phyloP scores from a whole-genome alignment of 2,329 filamentous ascomycete species.

The Cordyceps tenuipes region DNA sequence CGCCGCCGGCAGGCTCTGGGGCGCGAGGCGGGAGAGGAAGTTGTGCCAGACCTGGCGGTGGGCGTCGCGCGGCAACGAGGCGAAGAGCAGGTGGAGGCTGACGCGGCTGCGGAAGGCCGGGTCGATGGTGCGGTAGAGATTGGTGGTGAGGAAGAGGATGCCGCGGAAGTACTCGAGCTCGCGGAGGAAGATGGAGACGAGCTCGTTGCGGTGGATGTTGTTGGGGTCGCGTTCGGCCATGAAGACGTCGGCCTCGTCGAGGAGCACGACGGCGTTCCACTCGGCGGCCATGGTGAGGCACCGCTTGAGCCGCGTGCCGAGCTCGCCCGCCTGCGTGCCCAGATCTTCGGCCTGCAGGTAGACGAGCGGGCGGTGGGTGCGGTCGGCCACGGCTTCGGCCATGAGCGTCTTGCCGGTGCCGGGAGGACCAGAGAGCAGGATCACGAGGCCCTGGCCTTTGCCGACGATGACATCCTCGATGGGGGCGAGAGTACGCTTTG shows the following conservation, averaged over 20 bases:
- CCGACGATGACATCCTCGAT: constrained; percentile 34
- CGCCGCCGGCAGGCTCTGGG: neutral
- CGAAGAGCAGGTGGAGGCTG: constrained; percentile 39
- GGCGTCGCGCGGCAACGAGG: constrained; percentile 28
- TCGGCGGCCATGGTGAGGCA: constrained; percentile 39
- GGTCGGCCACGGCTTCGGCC: constrained; percentile 35
- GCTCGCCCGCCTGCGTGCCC: constrained; percentile 32
- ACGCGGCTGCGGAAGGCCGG: constrained; percentile 38
- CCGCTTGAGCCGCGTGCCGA: constrained; percentile 39
- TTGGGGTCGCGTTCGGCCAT: constrained; percentile 37
- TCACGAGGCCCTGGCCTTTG: constrained; percentile 36
- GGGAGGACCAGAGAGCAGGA: constrained; percentile 36
- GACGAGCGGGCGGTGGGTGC: constrained; percentile 35
- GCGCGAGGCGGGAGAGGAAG: constrained; percentile 32
- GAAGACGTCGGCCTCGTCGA: constrained; percentile 48
- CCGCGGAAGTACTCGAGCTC: constrained; percentile 38
- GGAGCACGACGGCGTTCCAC: constrained; percentile 43
- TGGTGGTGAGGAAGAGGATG: constrained; percentile 38
- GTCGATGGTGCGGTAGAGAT: constrained; percentile 34
- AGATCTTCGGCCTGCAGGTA: constrained; percentile 39
- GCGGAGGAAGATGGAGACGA: constrained; percentile 39
- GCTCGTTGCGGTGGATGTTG: constrained; percentile 40
- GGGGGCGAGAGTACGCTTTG: constrained; percentile 12
- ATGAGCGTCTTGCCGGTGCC: constrained; percentile 41
- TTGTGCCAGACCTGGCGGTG: constrained; percentile 37